A percentile compares a stretch with the other conserved stretches of the same genome.
Conservation (phyloP, 2,329 filamentous ascomycete species). For the Coniella lustricola region DNA sequence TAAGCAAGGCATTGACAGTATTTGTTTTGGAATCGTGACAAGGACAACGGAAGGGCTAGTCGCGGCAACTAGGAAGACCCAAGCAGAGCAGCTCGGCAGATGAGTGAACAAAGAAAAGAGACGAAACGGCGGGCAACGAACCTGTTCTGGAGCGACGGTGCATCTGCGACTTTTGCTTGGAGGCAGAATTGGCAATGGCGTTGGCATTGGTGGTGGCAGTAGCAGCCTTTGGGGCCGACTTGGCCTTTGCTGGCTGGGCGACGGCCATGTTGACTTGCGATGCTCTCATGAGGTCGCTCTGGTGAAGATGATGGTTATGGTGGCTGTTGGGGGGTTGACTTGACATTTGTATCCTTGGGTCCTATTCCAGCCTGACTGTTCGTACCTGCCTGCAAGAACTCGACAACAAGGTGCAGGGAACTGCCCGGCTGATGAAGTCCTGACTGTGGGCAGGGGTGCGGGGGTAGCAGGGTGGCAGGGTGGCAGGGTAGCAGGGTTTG, state of each 20-base stretch:
- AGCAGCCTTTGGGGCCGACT: constrained; percentile 47
- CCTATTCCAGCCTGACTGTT: constrained; percentile 31
- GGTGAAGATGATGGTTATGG: constrained; percentile 33
- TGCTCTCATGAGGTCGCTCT: constrained; percentile 42
- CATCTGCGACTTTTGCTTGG: constrained; percentile 74
- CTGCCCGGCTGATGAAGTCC: constrained; percentile 7
- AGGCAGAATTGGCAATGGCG: constrained; percentile 39
- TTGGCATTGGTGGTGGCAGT: too few species aligned
- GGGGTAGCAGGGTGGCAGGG: constrained; percentile 20
- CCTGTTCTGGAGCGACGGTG: constrained; percentile 92
- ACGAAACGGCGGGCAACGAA: constrained; percentile 41
- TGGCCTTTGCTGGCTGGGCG: constrained; percentile 52
- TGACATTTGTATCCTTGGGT: constrained; percentile 54
- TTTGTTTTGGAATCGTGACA: too few species aligned
- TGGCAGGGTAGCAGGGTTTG: constrained; percentile 1
- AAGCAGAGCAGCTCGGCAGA: too few species aligned
- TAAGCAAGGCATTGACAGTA: constrained; percentile 17
- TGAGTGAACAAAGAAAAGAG: neutral
- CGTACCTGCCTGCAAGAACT: constrained; percentile 32
- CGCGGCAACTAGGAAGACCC: too few species aligned
- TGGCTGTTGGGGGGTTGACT: constrained; percentile 51
- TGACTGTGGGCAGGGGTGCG: constrained; percentile 16
- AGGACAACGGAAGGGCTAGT: too few species aligned
- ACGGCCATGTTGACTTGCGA: constrained; percentile 54
- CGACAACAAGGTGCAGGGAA: constrained; percentile 11